A percentile compares a stretch with the other conserved stretches of the same genome.
Conservation (phyloP, 2,329 filamentous ascomycete genomes). For the Aspergillus sp. region DNA sequence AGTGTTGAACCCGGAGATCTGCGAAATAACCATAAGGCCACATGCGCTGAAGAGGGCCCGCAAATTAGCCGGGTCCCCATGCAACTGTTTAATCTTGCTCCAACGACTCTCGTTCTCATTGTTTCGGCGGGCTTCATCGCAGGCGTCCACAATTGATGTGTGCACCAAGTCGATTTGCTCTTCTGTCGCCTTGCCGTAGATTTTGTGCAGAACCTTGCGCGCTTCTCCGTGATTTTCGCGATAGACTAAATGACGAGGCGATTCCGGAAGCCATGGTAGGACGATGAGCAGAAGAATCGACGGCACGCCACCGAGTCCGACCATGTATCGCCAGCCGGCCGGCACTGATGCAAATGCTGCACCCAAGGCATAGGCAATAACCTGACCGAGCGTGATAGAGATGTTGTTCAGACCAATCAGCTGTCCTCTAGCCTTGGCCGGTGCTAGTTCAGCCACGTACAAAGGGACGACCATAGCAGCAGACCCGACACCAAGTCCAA, state of each 20-base stretch:
- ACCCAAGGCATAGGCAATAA: conserved; percentile 38
- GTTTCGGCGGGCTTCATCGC: conserved; percentile 36
- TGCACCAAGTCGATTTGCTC: conserved; percentile 43
- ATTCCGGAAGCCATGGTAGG: conserved; percentile 40
- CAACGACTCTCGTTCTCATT: conserved; percentile 37
- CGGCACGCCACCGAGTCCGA: conserved; percentile 43
- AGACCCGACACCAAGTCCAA: conserved; percentile 45
- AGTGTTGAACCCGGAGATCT: conserved; percentile 43
- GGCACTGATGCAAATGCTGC: conserved; percentile 36
- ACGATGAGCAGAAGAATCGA: conserved; percentile 40
- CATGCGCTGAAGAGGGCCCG: conserved; percentile 43
- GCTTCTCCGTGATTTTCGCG: conserved; percentile 13
- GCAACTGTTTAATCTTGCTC: conserved; percentile 43
- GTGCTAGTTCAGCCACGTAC: conserved; percentile 48
- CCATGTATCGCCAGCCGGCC: conserved; percentile 47
- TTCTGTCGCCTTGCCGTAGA: conserved; percentile 26
- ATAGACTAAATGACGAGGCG: conserved; percentile 19
- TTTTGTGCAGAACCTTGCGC: conserved; percentile 28
- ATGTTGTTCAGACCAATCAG: conserved; percentile 40
- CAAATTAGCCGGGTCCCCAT: conserved; percentile 28
- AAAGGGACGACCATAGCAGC: conserved; percentile 43
- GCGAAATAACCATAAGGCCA: conserved; percentile 48
- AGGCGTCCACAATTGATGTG: conserved; percentile 33
- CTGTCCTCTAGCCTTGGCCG: conserved; percentile 42
- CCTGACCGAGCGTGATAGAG: conserved; percentile 37